Base-by-base conservation (phyloP, 345 rosid species). In the Citrus australasica region DNA sequence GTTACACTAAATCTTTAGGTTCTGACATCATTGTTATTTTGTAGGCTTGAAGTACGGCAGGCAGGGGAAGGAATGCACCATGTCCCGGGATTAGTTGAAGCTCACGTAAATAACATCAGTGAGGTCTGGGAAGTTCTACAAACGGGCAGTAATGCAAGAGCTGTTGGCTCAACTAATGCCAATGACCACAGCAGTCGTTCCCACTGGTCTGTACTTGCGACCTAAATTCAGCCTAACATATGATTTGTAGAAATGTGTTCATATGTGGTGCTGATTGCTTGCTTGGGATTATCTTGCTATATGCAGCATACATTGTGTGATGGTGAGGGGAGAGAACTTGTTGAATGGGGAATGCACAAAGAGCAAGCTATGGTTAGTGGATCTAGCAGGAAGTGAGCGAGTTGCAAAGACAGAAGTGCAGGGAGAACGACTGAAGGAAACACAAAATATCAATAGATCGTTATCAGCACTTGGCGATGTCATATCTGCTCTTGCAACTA, bases 351-450 rank as follows among this genome's bases (percentile, higher is more conserved):
- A 94, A 83, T 87, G 93, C 85, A 90, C 95, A 63, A 94, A 85
- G 85, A 96, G 98, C 92, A 96, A 92, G 85, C 85, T 96, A 35
- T 96, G 99, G 98, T 67, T 96, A 82, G 99, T 96, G 66, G 99
- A 96, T 80, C 86, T 96, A 77, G 99, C 99, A n/a, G 99, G 99
- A 83, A 96, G 99, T 65, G 99, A 96, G 80, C 88, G 99, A 81
- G 88, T 96, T 75, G 91, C 99, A 56, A 91, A 94, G 89, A 92
- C 97, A 42, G 99, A 96, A 81, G 97, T 90, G 33, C 97, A 89
- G 79, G 99, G 97, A 65, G 99, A 91, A 80, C 85, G 98, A 73
- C 91, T 96, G n/a, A 94, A 89, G 89, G 99, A 96, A 87, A 90
- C 99, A 42, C 99, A 94, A 87, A 92, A 87, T 84, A 96, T 94